phyloP scores from a whole-genome alignment of 148 eudicot genomes.

The Salicornia ramosissima region DNA sequence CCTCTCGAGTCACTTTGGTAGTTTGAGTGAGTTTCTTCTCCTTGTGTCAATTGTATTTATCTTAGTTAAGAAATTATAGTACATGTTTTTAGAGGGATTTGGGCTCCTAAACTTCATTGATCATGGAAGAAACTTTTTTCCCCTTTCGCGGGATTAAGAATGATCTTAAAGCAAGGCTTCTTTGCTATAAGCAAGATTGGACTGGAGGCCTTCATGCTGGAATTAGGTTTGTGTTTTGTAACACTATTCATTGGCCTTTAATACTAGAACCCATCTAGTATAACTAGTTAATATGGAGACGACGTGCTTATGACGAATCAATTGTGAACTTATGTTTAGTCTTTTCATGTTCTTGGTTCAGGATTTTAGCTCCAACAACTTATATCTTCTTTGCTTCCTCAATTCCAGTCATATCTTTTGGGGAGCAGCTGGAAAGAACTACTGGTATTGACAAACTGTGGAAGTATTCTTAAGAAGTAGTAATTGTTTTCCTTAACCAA shows the following conservation, averaged over 20 bases:
- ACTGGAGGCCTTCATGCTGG: conserved; percentile 86
- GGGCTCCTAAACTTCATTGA: conserved; percentile 16
- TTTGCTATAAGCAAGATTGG: conserved; percentile 98
- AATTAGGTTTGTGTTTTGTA: conserved; percentile 50
- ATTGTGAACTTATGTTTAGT: conserved; percentile 1
- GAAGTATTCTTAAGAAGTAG: conserved; percentile 12
- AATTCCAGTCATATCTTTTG: conserved; percentile 97
- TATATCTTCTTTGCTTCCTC: conserved; percentile 98
- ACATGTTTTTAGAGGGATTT: conserved; percentile 24
- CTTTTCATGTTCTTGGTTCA: conserved; percentile 23
- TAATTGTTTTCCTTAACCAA: conserved; percentile 5
- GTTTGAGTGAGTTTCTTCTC: conserved; percentile 22
- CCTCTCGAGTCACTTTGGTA: conserved; percentile 66
- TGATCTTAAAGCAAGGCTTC: conserved; percentile 78
- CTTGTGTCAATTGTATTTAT: conserved; percentile 14
- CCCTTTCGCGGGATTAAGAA: conserved; percentile 93
- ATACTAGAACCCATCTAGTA: not conserved
- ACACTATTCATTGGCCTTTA: not conserved
- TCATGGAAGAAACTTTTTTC: conserved; percentile 94
- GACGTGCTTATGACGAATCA: not conserved
- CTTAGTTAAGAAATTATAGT: conserved; percentile 13
- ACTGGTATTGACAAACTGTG: conserved; percentile 49
- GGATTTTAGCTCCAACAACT: conserved; percentile 97
- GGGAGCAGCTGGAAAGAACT: conserved; percentile 90
- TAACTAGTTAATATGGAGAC: not conserved